These are phyloP conservation scores for Panicum virgatum DNA, from an alignment of 202 grass and related monocot genomes.

Conservation along the genomic window DNA sequence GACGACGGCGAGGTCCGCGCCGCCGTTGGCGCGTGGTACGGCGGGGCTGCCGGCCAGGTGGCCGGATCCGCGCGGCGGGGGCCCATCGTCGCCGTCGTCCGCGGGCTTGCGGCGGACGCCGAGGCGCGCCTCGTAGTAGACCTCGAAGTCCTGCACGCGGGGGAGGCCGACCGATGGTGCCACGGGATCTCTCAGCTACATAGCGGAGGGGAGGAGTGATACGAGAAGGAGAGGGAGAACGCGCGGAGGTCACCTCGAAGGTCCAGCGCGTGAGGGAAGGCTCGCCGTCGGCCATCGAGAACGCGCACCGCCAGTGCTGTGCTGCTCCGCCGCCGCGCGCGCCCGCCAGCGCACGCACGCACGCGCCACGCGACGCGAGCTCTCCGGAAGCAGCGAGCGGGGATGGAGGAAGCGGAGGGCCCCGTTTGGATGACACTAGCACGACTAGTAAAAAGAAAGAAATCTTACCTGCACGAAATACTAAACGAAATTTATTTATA, in stretches of 20 bases:
- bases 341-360: no score
- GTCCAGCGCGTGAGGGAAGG: constrained; percentile 53
- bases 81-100: constrained; percentile 2
- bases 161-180: neutral
- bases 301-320: neutral
- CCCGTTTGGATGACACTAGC: no score
- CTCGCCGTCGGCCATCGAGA: constrained; percentile 49
- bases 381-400: constrained; percentile 24
- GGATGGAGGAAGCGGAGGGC: no score
- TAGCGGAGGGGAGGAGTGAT: neutral
- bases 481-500: no score
- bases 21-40: constrained; percentile 47
- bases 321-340: constrained; percentile 30
- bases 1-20: constrained; percentile 67
- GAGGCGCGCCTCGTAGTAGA: constrained; percentile 59
- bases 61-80: neutral
- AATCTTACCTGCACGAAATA: no score
- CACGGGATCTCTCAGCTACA: constrained; percentile 43
- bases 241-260: constrained; percentile 45
- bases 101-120: constrained; percentile 59
- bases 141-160: constrained; percentile 39
- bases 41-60: neutral
- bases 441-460: no score
- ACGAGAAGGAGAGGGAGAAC: neutral
- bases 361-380: constrained; percentile 11